Percentiles rank a stretch among this genome's conserved stretches.
phyloP scores from a whole-genome alignment of 441 rosid genomes.

The Macaranga tanarius region DNA sequence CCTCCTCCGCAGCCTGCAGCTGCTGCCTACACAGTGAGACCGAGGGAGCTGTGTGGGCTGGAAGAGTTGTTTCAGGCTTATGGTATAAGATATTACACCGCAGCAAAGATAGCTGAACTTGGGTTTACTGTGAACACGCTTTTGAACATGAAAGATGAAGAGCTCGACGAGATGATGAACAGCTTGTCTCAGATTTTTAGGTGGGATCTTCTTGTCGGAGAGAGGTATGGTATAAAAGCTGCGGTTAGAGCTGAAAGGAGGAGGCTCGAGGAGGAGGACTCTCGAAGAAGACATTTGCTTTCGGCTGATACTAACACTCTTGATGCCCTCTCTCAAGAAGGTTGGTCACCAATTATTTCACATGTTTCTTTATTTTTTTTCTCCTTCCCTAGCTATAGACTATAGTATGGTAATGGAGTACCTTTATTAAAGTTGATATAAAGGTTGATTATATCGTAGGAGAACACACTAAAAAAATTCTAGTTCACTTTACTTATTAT shows the following conservation, averaged over 20 bases:
- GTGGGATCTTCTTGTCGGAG: constrained; percentile 93
- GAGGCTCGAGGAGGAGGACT: constrained; percentile 63
- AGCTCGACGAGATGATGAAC: constrained; percentile 97
- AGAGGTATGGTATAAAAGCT: constrained; percentile 84
- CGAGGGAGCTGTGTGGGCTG: constrained; percentile 69
- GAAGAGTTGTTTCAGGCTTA: constrained; percentile 80
- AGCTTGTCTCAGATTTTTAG: constrained; percentile 78
- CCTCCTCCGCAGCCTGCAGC: constrained; percentile 31
- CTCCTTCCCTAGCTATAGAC: background rate
- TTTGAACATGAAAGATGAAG: constrained; percentile 84
- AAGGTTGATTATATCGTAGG: background rate
- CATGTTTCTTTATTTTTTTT: background rate
- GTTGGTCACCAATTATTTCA: constrained; percentile 23
- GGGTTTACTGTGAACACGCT: constrained; percentile 92
- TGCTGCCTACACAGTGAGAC: constrained; percentile 38
- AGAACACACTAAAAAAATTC: background rate
- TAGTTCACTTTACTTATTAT: background rate
- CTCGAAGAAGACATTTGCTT: constrained; percentile 50
- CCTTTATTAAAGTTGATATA: too few relatives aligned
- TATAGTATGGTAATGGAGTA: background rate
- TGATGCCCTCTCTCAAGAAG: constrained; percentile 97
- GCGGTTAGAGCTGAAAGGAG: constrained; percentile 90
- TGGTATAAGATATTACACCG: constrained; percentile 79
- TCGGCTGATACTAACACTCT: constrained; percentile 53
- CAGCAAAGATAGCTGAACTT: constrained; percentile 83